Evolutionary conservation across 2,329 filamentous ascomycete species (phyloP).

Genomic region (Colletotrichum filicis): DNA sequence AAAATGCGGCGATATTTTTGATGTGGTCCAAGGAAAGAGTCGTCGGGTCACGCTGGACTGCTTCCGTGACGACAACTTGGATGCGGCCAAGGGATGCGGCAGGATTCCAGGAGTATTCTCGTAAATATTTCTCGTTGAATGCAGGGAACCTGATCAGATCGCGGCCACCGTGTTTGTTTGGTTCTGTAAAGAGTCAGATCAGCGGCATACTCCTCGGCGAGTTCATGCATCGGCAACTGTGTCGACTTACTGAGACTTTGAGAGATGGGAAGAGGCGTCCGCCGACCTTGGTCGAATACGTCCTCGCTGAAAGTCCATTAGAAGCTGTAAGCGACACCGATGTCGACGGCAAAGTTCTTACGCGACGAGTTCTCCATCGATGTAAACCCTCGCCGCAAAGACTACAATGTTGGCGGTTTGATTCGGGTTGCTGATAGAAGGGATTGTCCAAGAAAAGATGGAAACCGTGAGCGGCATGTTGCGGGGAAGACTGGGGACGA

Average conservation of each 20-base stretch:
- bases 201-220: background rate
- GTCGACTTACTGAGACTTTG: background rate
- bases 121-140: slow-evolving; percentile 76
- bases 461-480: slow-evolving; percentile 76
- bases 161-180: slow-evolving; percentile 67
- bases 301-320: background rate
- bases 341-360: slow-evolving; percentile 47
- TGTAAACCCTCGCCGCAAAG: slow-evolving; percentile 74
- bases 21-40: slow-evolving; percentile 70
- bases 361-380: slow-evolving; percentile 75
- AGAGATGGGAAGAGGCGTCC: background rate
- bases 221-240: background rate
- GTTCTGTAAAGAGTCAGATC: slow-evolving; percentile 46
- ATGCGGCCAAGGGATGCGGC: slow-evolving; percentile 79
- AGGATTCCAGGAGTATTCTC: slow-evolving; percentile 77
- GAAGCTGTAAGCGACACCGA: background rate
- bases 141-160: slow-evolving; percentile 76
- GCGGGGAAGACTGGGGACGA: slow-evolving; percentile 71
- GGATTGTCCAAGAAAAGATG: slow-evolving; percentile 77
- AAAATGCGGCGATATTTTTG: slow-evolving; percentile 80
- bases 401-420: slow-evolving; percentile 65
- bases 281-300: background rate
- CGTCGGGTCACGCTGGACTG: slow-evolving; percentile 67
- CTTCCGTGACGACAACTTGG: slow-evolving; percentile 80
- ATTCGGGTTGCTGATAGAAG: slow-evolving; percentile 67